A percentile compares a stretch with the other conserved stretches of the same genome.
Conservation (phyloP, 352 stramenopile genomes). For the Phytophthora palmivora region DNA sequence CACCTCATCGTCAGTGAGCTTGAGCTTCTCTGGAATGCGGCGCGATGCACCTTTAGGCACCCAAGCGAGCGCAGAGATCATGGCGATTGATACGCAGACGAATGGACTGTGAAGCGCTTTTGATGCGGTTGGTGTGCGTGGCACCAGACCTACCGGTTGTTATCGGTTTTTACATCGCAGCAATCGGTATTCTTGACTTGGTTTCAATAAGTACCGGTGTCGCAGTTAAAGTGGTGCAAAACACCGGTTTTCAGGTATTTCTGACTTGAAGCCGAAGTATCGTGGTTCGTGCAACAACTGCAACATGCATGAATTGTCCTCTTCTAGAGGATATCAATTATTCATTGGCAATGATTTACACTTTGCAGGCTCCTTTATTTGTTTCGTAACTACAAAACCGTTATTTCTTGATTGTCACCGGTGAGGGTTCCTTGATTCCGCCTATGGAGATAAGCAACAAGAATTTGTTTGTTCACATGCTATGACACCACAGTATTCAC, state of each 20-base stretch:
- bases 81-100: conserved; percentile 8
- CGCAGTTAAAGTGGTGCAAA: no score
- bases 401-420: conserved; percentile 58
- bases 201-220: no score
- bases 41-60: conserved; percentile 47
- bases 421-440: conserved; percentile 39
- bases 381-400: neutral
- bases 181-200: no score
- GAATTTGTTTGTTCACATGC: neutral
- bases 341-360: no score
- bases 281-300: conserved; percentile 12
- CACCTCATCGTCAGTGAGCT: conserved; percentile 85
- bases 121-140: conserved; percentile 4
- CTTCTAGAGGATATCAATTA: neutral
- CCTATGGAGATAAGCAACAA: conserved; percentile 17
- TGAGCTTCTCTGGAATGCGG: conserved; percentile 86
- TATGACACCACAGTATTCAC: no score
- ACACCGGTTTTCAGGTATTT: no score
- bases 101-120: conserved; percentile 23
- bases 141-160: no score
- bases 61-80: conserved; percentile 46
- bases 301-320: conserved; percentile 5
- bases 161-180: conserved; percentile 30
- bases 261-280: no score
- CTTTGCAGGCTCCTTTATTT: neutral